Conservation (phyloP, 768 basidiomycete genomes). For the Xerocomellus intermedius region DNA sequence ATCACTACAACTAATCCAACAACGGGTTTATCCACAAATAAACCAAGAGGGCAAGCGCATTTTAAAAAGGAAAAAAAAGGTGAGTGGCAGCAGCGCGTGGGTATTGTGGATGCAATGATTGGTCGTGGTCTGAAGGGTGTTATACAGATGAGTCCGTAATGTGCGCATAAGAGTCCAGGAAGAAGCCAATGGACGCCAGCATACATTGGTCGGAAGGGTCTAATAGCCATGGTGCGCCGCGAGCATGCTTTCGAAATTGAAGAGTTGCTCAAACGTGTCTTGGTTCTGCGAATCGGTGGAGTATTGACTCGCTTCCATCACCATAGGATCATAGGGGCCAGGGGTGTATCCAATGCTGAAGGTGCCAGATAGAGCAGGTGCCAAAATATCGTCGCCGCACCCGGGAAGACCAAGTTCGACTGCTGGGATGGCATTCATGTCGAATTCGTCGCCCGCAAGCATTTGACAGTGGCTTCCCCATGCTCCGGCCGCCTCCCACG, state of each 20-base stretch:
- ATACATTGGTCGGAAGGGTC: constrained; percentile 32
- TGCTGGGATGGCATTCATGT: constrained; percentile 61
- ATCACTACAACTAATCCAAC: constrained; percentile 38
- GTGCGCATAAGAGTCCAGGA: constrained; percentile 26
- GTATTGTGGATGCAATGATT: constrained; percentile 29
- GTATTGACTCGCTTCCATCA: constrained; percentile 33
- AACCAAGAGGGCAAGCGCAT: constrained; percentile 29
- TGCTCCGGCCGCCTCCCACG: constrained; percentile 32
- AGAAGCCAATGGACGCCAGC: constrained; percentile 35
- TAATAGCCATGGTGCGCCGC: constrained; percentile 32
- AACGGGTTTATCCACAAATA: constrained; percentile 35
- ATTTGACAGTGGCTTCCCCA: constrained; percentile 38
- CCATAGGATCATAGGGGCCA: constrained; percentile 26
- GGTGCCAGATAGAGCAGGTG: constrained; percentile 6
- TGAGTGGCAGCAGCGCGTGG: constrained; percentile 31
- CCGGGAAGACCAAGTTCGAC: constrained; percentile 59
- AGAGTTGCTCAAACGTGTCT: constrained; percentile 38
- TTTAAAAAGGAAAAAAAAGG: constrained; percentile 12
- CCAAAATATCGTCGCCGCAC: constrained; percentile 32
- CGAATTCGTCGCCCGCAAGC: constrained; percentile 63
- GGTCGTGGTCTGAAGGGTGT: constrained; percentile 19
- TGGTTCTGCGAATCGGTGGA: constrained; percentile 28
- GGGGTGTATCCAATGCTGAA: constrained; percentile 24
- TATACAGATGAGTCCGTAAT: constrained; percentile 33
- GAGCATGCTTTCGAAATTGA: constrained; percentile 38